Base-by-base conservation (phyloP, 805 yeast species). In the Tetrapisispora phaffii region DNA sequence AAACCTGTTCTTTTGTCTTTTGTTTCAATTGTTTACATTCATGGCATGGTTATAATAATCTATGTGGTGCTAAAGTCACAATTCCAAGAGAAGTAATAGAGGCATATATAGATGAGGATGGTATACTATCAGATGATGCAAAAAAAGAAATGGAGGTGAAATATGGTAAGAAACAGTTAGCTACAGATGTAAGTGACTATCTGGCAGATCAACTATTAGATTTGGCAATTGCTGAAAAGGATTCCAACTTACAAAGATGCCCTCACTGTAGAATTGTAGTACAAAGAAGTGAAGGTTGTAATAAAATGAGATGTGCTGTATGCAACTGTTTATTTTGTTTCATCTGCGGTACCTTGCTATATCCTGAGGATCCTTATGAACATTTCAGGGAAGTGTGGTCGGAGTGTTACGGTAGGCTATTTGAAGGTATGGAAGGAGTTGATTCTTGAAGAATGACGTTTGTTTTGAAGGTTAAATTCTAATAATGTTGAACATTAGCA, bases 271-370 rank as follows among this genome's bases (percentile, higher is more conserved):
- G 59, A 15, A 53, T 71, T 2, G 71, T 71, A 7, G 71, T 77
- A 6, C 76, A 77, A 47, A 70, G 76, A 46, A 63, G 71, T 21
- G 83, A 78, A 50, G 86, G 85, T 5, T 80, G 85, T 57, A 79
- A 79, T 53, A 77, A 76, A 53, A 77, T 80, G 80, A 68, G 66
- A 33, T 79, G 86, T 53, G 50, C 67, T 0, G 60, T 69, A 6
- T 80, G 85, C 49, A 50, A 52, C 4, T 63, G 72, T 0, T 53
- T 59, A 36, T 79, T 80, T 50, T 79, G 85, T 54, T 75, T 73
- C 47, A 37, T 77, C 9, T 80, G 85, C 61, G 80, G 79, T 1
- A 56, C 53, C 2, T 49, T 58, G 15, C 53, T 76, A 45, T 51
- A 59, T 19, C 58, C 60, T 5, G 59, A 55, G 7, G 71, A 72